These are phyloP conservation scores for Neurospora cerealis DNA, from an alignment of 495 filamentous ascomycete species.

Conservation along the genomic window DNA sequence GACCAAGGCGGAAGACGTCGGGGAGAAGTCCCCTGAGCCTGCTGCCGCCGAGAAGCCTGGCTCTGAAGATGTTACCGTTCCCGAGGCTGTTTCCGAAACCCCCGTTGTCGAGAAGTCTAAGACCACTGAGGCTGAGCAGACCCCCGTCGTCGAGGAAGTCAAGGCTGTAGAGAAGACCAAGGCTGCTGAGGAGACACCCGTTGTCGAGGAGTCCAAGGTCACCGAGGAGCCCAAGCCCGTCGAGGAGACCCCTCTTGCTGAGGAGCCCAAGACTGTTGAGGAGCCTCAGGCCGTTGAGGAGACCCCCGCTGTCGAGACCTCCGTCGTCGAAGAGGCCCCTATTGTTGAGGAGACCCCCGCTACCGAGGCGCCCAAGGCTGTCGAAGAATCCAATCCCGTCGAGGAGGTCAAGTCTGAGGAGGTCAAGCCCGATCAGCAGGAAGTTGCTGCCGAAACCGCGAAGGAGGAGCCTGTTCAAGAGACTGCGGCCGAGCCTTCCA, in stretches of 20 bases:
- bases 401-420: constrained; percentile 5
- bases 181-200: constrained; percentile 3
- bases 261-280: neutral
- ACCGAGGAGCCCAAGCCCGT: neutral
- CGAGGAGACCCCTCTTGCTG: constrained; percentile 1
- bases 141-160: constrained; percentile 4
- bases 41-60: neutral
- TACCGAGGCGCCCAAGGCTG: constrained; percentile 5
- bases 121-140: constrained; percentile 4
- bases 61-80: neutral
- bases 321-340: neutral
- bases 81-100: constrained; percentile 1
- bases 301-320: constrained; percentile 1
- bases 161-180: constrained; percentile 1
- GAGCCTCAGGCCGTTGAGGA: neutral
- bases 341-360: neutral
- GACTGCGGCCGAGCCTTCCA: neutral
- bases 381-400: constrained; percentile 3
- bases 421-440: neutral
- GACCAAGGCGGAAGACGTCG: neutral
- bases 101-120: constrained; percentile 5
- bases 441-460: neutral
- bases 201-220: constrained; percentile 3
- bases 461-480: constrained; percentile 3
- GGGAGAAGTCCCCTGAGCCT: constrained; percentile 4